Conservation (phyloP, 2,329 filamentous ascomycete species). For the Fusarium sp. region DNA sequence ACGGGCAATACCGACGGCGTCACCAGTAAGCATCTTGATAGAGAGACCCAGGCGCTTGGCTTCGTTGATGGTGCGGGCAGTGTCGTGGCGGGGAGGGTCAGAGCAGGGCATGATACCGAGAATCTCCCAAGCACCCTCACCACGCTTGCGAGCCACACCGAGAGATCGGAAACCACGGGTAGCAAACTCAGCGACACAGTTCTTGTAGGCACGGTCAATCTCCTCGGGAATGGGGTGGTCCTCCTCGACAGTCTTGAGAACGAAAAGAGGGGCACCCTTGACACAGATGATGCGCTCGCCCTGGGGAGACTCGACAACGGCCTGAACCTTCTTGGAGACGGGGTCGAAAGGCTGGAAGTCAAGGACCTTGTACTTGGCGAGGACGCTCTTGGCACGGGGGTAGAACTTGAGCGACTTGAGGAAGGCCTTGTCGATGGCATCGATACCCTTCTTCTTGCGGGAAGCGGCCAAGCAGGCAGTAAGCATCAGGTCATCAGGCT, state of each 20-base stretch:
- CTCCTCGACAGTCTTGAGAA: constrained; percentile 88
- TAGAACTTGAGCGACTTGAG: constrained; percentile 87
- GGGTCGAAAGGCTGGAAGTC: constrained; percentile 92
- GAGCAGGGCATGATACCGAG: constrained; percentile 96
- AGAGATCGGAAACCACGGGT: constrained; percentile 94
- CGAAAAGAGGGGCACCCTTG: constrained; percentile 90
- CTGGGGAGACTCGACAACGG: constrained; percentile 83
- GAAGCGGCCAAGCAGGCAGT: constrained; percentile 91
- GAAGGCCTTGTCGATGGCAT: constrained; percentile 95
- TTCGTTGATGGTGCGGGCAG: constrained; percentile 89
- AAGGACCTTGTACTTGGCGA: constrained; percentile 86
- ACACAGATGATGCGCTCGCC: constrained; percentile 89
- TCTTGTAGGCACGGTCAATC: constrained; percentile 87
- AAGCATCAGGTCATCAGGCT: constrained; percentile 89
- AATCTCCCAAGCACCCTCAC: constrained; percentile 86
- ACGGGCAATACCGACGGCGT: constrained; percentile 91
- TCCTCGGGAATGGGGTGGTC: constrained; percentile 83
- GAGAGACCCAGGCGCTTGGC: constrained; percentile 88
- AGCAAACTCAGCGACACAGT: constrained; percentile 91
- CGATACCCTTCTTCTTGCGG: constrained; percentile 95
- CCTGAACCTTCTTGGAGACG: constrained; percentile 92
- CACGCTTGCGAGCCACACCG: constrained; percentile 91
- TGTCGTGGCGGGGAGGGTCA: constrained; percentile 91
- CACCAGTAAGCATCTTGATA: constrained; percentile 97
- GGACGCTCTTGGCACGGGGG: constrained; percentile 82